Percentiles rank a stretch among this genome's conserved stretches.
These are phyloP conservation scores for Macaranga tanarius DNA, from an alignment of 441 rosid genomes.

Conservation along the genomic window DNA sequence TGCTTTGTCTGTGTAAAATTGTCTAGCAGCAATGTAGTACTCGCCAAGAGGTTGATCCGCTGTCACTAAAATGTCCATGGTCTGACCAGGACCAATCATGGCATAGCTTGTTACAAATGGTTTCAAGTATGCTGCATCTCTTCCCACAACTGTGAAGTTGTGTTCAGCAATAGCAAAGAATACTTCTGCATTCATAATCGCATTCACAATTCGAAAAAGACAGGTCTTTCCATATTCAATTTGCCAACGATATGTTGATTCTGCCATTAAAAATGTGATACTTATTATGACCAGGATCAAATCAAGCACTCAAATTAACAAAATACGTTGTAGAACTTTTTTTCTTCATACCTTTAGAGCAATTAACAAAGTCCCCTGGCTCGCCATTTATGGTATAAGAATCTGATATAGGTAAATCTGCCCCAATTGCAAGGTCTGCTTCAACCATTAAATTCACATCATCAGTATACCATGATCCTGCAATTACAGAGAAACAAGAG, in stretches of 20 bases:
- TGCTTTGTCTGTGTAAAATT: neutral
- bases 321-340: too few species aligned
- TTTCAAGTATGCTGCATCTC: neutral
- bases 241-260: neutral
- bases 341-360: neutral
- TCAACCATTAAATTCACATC: neutral
- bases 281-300: neutral
- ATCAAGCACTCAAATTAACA: neutral
- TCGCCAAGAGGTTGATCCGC: neutral
- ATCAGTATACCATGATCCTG: neutral
- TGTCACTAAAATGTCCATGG: neutral
- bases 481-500: neutral
- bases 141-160: neutral
- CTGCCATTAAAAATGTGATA: neutral
- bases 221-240: constrained; percentile 2
- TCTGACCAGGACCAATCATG: neutral
- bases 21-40: neutral
- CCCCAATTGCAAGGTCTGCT: neutral
- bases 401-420: neutral
- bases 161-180: neutral
- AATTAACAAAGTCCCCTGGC: neutral
- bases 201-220: neutral
- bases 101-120: constrained; percentile 4
- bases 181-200: neutral
- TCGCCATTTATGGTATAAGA: constrained; percentile 4